Conservation (phyloP, 805 yeast species). For the Lipomyces yamanashiensis region DNA sequence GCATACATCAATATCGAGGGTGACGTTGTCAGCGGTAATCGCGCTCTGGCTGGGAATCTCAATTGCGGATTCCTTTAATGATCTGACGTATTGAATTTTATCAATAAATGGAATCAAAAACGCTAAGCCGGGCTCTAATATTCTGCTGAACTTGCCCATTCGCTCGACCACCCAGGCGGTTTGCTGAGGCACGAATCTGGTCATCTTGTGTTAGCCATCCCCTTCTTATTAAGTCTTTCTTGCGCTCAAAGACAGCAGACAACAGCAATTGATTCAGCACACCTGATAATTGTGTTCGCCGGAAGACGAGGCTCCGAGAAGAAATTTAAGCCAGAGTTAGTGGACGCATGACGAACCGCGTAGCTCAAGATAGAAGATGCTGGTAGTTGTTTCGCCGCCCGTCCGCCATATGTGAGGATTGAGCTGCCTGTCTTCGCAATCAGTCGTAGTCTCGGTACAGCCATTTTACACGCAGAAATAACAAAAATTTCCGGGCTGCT, state of each 20-base stretch:
- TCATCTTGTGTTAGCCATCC: neutral
- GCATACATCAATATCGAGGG: conserved; percentile 68
- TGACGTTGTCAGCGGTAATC: conserved; percentile 83
- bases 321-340: conserved; percentile 14
- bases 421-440: neutral
- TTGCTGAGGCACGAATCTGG: conserved; percentile 83
- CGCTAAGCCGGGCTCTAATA: conserved; percentile 78
- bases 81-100: conserved; percentile 78
- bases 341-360: conserved; percentile 1
- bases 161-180: conserved; percentile 90
- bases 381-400: neutral
- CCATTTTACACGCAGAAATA: neutral
- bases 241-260: neutral
- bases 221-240: no score
- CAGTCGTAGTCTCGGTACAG: neutral
- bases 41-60: conserved; percentile 86
- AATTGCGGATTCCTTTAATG: conserved; percentile 80
- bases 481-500: neutral
- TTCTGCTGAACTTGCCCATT: conserved; percentile 79
- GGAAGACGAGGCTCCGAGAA: conserved; percentile 22
- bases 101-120: conserved; percentile 73
- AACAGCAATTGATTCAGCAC: neutral
- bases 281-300: conserved; percentile 31
- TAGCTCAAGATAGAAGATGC: neutral
- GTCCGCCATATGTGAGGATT: neutral